Conservation (phyloP, 1,284 basidiomycete genomes). For the Cerrena zonata region DNA sequence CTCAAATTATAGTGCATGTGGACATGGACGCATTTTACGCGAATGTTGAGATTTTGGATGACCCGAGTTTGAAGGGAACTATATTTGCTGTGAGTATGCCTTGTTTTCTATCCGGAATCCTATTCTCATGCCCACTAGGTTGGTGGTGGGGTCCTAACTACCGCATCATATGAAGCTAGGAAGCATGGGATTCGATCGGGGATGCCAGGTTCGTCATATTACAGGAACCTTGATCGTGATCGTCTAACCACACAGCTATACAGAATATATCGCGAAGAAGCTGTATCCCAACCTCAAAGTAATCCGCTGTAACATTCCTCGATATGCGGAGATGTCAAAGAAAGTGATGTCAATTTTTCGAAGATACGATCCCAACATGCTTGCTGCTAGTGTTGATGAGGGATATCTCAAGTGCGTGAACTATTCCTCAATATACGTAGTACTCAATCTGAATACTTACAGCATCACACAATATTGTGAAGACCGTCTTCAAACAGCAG, state of each 20-base stretch:
- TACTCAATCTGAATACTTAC: not conserved
- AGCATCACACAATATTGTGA: slow-evolving; percentile 77
- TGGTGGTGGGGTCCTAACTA: slow-evolving; percentile 72
- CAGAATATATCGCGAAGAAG: slow-evolving; percentile 86
- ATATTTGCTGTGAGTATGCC: slow-evolving; percentile 71
- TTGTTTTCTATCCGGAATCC: not conserved
- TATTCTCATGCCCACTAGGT: slow-evolving; percentile 39
- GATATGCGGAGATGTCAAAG: slow-evolving; percentile 69
- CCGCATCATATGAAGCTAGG: slow-evolving; percentile 87
- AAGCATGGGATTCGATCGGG: slow-evolving; percentile 84
- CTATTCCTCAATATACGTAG: not conserved
- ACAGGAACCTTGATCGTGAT: not conserved
- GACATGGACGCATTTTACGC: slow-evolving; percentile 81
- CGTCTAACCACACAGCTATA: slow-evolving; percentile 2
- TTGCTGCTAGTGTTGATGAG: slow-evolving; percentile 80
- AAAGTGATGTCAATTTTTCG: slow-evolving; percentile 64
- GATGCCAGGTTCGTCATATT: slow-evolving; percentile 64
- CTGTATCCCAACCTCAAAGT: slow-evolving; percentile 89
- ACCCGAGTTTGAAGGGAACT: slow-evolving; percentile 77
- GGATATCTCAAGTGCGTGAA: slow-evolving; percentile 75
- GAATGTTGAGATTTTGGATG: slow-evolving; percentile 72
- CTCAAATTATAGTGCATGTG: slow-evolving; percentile 80
- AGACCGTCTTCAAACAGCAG: slow-evolving; percentile 57
- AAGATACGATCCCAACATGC: slow-evolving; percentile 79
- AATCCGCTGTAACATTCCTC: slow-evolving; percentile 56